Percentiles rank a stretch among this genome's conserved stretches.
Conservation (phyloP, 768 basidiomycete genomes). For the Leccinum subtestaceum region DNA sequence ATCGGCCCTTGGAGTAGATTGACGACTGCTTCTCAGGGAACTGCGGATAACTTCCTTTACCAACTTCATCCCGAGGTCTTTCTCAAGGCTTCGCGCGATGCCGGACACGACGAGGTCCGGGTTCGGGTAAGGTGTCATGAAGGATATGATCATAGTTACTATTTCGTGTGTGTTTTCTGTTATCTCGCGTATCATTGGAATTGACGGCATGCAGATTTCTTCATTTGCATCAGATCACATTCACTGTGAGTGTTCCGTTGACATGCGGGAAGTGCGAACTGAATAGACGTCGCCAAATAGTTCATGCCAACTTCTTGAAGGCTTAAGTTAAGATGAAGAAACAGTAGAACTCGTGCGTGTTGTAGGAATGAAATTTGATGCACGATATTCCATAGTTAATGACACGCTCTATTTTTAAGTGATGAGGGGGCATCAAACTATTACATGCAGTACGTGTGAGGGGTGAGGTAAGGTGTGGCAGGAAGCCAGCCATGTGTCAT, state of each 20-base stretch:
- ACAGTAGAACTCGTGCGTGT: background rate
- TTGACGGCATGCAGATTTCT: conserved; percentile 57
- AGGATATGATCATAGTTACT: conserved; percentile 89
- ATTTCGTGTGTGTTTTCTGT: conserved; percentile 55
- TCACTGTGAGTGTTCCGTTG: conserved; percentile 56
- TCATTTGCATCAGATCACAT: conserved; percentile 90
- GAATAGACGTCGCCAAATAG: conserved; percentile 36
- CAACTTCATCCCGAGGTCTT: conserved; percentile 93
- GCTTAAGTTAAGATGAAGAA: conserved; percentile 36
- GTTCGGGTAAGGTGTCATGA: conserved; percentile 78
- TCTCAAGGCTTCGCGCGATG: conserved; percentile 68
- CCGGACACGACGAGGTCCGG: conserved; percentile 69
- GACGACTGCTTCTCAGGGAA: conserved; percentile 49
- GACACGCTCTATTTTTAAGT: background rate
- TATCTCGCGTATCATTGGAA: background rate
- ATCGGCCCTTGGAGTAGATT: background rate
- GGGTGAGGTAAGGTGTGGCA: background rate
- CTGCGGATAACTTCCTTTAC: conserved; percentile 76
- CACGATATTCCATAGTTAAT: background rate
- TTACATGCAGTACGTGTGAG: conserved; percentile 6
- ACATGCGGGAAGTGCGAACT: conserved; percentile 3
- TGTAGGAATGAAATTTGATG: conserved; percentile 10
- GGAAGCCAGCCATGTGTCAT: background rate
- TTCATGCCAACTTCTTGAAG: conserved; percentile 87
- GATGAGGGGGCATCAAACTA: background rate